Base-by-base conservation (phyloP, 2,329 filamentous ascomycete genomes). In the Aspergillus sp. region DNA sequence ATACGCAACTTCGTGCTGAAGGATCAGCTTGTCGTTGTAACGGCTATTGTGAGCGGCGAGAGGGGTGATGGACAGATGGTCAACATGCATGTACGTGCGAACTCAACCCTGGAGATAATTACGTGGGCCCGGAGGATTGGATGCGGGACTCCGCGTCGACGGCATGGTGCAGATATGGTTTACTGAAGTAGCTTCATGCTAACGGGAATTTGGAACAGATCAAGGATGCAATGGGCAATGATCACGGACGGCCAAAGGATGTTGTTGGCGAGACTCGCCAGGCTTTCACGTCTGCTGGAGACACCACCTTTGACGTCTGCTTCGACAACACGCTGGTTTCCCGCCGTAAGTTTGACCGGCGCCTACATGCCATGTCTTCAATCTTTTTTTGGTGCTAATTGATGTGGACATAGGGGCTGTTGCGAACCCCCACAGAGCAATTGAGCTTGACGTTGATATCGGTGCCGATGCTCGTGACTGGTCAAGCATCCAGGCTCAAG, bases 381-480 rank as follows among this genome's bases (percentile, higher is more conserved):
- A 12, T 12, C 25, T 2, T n/a, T 6, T 21, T 1, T 33, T 19
- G 15, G 21, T 45, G 17, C 62, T 61, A 50, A 63, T 44, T 4
- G 40, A 9, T 44, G 9, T 39, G 11, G 19, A 17, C 19, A 57
- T 60, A 76, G 76, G 72, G 49, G 68, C 71, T 23, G 73, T 74
- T 60, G 71, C 73, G 50, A 79, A 79, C 74, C 82, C 86, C 52
- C 79, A 75, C 71, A 90, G 92, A 65, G 84, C 89, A 74, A 78
- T 97, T 65, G 93, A 96, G 79, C 89, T 97, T 69, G 93, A 96
- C 77, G 90, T 97, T 73, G 93, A 97, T 76, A 96, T 97, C 69
- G 93, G 93, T 70, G 93, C 93, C 77, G 93, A 97, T 76, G 95
- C 95, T 64, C 96, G 96, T 77, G 95, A 99, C 80, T 99, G 95